phyloP scores from a whole-genome alignment of 78 protist species.

The Dictyostelium intermedium region DNA sequence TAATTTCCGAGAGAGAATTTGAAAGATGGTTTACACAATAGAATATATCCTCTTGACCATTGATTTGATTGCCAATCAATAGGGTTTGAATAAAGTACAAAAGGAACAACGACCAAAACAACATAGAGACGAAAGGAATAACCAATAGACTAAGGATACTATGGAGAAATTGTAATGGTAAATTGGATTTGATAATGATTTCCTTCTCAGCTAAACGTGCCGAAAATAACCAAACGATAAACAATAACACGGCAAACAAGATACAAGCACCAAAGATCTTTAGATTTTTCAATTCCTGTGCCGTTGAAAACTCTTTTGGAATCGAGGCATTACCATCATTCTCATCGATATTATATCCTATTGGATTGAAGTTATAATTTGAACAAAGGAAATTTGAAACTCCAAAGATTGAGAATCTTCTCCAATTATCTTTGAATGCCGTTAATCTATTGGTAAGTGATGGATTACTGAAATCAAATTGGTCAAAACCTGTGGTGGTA shows the following conservation, averaged over 20 bases:
- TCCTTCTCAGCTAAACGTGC: conserved; percentile 34
- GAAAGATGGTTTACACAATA: conserved; percentile 12
- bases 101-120: conserved; percentile 8
- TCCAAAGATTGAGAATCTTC: conserved; percentile 41
- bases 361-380: conserved; percentile 49
- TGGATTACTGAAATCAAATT: neutral
- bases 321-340: neutral
- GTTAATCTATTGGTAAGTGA: neutral
- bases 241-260: neutral
- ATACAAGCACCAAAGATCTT: conserved; percentile 39
- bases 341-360: neutral
- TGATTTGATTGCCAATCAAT: neutral
- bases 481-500: neutral
- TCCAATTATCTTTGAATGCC: conserved; percentile 56
- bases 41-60: conserved; percentile 23
- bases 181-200: conserved; percentile 17
- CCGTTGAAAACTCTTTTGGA: neutral
- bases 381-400: conserved; percentile 61
- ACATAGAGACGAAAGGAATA: conserved; percentile 2
- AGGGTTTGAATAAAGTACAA: conserved; percentile 42
- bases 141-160: neutral
- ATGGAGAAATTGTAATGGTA: neutral
- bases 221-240: conserved; percentile 24
- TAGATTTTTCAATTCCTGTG: conserved; percentile 27
- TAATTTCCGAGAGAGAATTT: neutral